Evolutionary conservation across 2,329 filamentous ascomycete genomes (phyloP).

Genomic region (Scedosporium boydii): DNA sequence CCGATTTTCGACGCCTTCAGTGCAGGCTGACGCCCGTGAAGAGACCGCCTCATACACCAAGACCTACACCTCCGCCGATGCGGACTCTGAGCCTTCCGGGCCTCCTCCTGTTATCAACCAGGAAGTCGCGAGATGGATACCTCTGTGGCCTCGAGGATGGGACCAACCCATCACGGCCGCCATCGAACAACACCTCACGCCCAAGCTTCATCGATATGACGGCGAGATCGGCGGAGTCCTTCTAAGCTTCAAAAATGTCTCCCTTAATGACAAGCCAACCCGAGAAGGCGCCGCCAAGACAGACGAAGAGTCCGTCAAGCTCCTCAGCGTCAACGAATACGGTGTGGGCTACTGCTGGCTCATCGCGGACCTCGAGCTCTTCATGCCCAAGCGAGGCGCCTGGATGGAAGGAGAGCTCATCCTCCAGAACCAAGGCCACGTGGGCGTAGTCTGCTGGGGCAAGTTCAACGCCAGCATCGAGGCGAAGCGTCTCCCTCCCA

Average conservation of each 20-base stretch:
- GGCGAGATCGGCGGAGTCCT: conserved; percentile 64
- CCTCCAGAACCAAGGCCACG: conserved; percentile 77
- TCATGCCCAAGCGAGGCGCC: conserved; percentile 63
- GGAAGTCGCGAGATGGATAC: conserved; percentile 71
- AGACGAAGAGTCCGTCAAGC: conserved; percentile 33
- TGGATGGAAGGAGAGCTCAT: conserved; percentile 75
- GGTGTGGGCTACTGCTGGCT: conserved; percentile 81
- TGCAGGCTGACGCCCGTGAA: conserved; percentile 13
- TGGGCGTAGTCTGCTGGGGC: conserved; percentile 83
- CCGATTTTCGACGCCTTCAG: conserved; percentile 13
- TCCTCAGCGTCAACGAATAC: conserved; percentile 64
- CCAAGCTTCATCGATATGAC: conserved; percentile 68
- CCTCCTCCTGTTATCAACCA: conserved; percentile 63
- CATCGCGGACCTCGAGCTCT: conserved; percentile 77
- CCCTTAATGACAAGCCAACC: conserved; percentile 51
- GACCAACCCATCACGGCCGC: conserved; percentile 60
- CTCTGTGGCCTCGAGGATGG: conserved; percentile 63
- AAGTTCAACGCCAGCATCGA: conserved; percentile 88
- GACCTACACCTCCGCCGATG: conserved; percentile 30
- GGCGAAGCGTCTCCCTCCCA: conserved; percentile 59
- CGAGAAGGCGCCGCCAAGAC: conserved; percentile 35
- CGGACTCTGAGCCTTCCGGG: conserved; percentile 25
- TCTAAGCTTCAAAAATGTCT: conserved; percentile 61
- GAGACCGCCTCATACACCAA: conserved; percentile 18
- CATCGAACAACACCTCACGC: conserved; percentile 64